A percentile compares a stretch with the other conserved stretches of the same genome.
phyloP scores from a whole-genome alignment of 2,329 filamentous ascomycete genomes.

The Paecilomyces fulvus region DNA sequence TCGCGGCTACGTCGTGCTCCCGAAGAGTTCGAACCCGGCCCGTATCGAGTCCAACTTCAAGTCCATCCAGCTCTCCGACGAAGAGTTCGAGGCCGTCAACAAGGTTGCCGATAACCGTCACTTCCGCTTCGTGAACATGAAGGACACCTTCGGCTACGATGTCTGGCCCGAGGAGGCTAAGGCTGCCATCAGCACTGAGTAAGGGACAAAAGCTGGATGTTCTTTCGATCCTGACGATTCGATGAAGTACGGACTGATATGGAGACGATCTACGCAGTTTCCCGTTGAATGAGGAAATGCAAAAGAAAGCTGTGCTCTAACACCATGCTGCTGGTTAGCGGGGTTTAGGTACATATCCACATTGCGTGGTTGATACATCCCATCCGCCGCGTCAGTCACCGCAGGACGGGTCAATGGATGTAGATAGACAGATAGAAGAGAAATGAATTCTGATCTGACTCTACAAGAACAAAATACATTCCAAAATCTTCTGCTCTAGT shows the following conservation, averaged over 20 bases:
- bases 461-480: background rate
- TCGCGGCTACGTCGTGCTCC: constrained; percentile 58
- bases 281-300: background rate
- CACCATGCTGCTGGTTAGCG: background rate
- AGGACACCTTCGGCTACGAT: constrained; percentile 68
- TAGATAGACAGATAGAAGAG: background rate
- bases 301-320: background rate
- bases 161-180: constrained; percentile 54
- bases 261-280: background rate
- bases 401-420: background rate
- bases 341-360: background rate
- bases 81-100: constrained; percentile 54
- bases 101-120: constrained; percentile 57
- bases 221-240: background rate
- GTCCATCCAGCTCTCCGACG: constrained; percentile 49
- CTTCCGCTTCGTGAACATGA: constrained; percentile 72
- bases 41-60: constrained; percentile 62
- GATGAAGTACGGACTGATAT: background rate
- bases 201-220: background rate
- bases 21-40: constrained; percentile 60
- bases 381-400: background rate
- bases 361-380: background rate
- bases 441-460: background rate
- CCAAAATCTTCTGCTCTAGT: too few relatives aligned
- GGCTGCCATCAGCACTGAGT: constrained; percentile 5